Evolutionary conservation across 23 red algal species (phyloP), one percentile per base, ranked within the genome.

Genomic region (Gracilaria domingensis): DNA sequence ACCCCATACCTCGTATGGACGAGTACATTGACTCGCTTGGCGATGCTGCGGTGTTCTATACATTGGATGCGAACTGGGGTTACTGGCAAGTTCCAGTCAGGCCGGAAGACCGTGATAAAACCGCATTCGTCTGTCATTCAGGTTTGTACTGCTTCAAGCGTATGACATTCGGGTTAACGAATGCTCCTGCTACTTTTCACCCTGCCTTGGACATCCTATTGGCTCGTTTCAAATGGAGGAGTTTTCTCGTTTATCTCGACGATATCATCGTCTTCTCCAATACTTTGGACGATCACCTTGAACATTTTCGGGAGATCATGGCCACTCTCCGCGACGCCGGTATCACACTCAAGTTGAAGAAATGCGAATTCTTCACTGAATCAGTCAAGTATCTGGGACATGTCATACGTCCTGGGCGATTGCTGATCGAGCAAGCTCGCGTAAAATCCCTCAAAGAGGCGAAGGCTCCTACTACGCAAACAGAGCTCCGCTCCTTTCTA

Each of bases 1-100:
- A 45, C 11, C 42, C 42, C 42, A 45, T 90, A 90, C 86, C 86
- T 30, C 37, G 4, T 23, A 90, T 90, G 72, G 86, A 90, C 73
- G 86, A 90, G 42, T 90, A 24, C 32, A 79, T 90, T 23, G 72
- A 90, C 37, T 90, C 59, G 34, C 73, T 59, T 48, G 86, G 69
- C 26, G 49, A 87, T 3, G 25, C 66, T 32, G 51, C 23, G 8
- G 24, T 89, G 30, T 75, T 89, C 86, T 33, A 72, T 8, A 90
- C 49, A 11, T 42, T 61, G 86, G 86, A 58, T 90, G 57, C 33
- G 42, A 45, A 45, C 11, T 45, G 42, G 42, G 42, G 42, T 4
- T 45, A 45, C 42, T 90, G 86, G 70, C 70, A 90, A 65, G 44
- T 70, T 8, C 50, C 48, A 4, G 49, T 90, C 18, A 12, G 14